Evolutionary conservation across 1,139 yeast genomes (phyloP), one percentile per base, ranked within the genome.

Genomic region (Pichia norvegensis): DNA sequence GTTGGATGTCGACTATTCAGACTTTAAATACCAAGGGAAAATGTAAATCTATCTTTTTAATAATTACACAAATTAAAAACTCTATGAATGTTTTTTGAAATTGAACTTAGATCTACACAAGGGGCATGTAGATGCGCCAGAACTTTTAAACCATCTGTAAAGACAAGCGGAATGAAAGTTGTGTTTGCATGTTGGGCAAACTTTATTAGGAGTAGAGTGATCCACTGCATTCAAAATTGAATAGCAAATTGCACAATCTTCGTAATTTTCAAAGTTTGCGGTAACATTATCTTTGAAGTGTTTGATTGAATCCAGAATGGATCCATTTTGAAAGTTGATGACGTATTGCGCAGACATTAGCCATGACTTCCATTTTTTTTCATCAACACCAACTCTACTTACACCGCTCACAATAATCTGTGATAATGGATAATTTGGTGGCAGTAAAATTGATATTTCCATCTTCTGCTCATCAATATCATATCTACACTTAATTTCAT

Each of bases 91-190:
- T 33, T 55, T 59, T 38, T 61, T 61, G 54, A 81, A 81, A 47
- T 77, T 77, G 58, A 85, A 84, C 36, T 81, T 77, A 16, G 87
- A 70, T 62, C 98, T 81, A 67, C 99, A 92, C 58, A 92, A 70
- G 38, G 99, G 98, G 69, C 99, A 92, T 1, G 95, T 83, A 55
- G 87, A 83, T 47, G 85, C 76, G 40, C 94, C 94, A 17, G 95
- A 86, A 56, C 95, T 87, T 70, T 87, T 86, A 67, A 92, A 92
- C 99, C 99, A 92, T 63, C 90, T 85, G 71, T 87, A 90, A 47
- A 92, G 72, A 72, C 99, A 92, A 11, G 94, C 95, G n/a, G 96
- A 83, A 63, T 92, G 99, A 72, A 90, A 92, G 64, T 84, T 86
- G 69, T 94, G 90, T 59, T 79, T 79, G 72, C 99, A 92, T 0